Evolutionary conservation across 192 early-diverging fungal species (phyloP).

Genomic region (Backusella tuberculispora): DNA sequence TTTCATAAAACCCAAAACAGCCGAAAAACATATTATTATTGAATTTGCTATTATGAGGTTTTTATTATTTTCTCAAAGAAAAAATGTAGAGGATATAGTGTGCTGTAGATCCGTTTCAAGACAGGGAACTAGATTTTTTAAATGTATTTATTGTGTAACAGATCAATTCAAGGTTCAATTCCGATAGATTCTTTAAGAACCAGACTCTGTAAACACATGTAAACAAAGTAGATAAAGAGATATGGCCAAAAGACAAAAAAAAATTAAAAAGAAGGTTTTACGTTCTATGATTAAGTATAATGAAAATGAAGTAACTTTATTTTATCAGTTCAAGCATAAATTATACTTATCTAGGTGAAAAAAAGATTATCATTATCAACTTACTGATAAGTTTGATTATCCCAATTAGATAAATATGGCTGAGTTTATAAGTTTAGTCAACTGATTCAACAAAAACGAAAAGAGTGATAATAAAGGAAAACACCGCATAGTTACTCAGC

Average conservation of each 20-base stretch:
- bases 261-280: not conserved
- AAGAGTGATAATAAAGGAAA: conserved; percentile 4
- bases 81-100: not conserved
- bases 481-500: conserved; percentile 9
- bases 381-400: conserved; percentile 12
- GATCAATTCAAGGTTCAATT: not conserved
- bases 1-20: not conserved
- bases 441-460: conserved; percentile 7
- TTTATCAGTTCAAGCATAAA: not conserved
- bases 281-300: not conserved
- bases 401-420: conserved; percentile 6
- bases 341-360: not conserved
- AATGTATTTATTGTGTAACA: conserved; percentile 3
- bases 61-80: not conserved
- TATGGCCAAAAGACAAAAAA: not conserved
- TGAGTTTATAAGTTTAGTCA: conserved; percentile 6
- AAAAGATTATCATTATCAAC: conserved; percentile 6
- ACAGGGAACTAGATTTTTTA: not conserved
- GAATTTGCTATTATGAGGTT: not conserved
- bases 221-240: conserved; percentile 6
- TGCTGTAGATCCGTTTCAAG: not conserved
- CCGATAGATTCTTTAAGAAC: not conserved
- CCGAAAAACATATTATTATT: not conserved
- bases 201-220: conserved; percentile 1
- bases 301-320: not conserved